These are phyloP conservation scores for Diaporthe capsici DNA, from an alignment of 2,329 filamentous ascomycete species.

Conservation along the genomic window DNA sequence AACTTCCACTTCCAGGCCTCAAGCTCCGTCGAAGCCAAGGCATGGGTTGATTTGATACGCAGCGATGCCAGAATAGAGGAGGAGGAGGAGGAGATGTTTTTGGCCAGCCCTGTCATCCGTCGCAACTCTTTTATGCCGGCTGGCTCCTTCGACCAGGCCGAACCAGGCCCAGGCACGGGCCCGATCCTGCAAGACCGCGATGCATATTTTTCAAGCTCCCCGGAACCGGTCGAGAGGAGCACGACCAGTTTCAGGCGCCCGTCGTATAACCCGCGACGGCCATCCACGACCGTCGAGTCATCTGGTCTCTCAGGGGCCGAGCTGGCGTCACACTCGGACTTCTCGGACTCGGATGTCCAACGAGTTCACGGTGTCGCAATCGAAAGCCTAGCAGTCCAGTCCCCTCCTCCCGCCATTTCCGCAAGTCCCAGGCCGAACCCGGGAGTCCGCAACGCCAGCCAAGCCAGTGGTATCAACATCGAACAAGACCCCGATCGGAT, in stretches of 20 bases:
- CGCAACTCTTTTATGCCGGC: constrained; percentile 59
- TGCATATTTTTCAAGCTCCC: constrained; percentile 69
- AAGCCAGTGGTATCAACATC: constrained; percentile 69
- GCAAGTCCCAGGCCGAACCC: constrained; percentile 51
- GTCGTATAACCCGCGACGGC: constrained; percentile 61
- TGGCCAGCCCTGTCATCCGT: constrained; percentile 74
- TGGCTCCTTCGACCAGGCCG: constrained; percentile 35
- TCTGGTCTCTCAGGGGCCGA: constrained; percentile 75
- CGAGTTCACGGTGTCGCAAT: constrained; percentile 65
- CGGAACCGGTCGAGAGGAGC: constrained; percentile 66
- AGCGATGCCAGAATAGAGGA: constrained; percentile 87
- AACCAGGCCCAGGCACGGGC: constrained; percentile 40
- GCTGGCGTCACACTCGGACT: constrained; percentile 86
- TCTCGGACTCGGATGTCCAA: constrained; percentile 78
- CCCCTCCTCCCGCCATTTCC: constrained; percentile 51
- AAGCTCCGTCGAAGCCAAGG: constrained; percentile 80
- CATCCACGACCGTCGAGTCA: constrained; percentile 66
- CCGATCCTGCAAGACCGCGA: constrained; percentile 54
- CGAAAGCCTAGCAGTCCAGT: constrained; percentile 62
- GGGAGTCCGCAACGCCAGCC: constrained; percentile 70
- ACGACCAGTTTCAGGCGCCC: constrained; percentile 60
- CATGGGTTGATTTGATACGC: constrained; percentile 89
- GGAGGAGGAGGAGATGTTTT: constrained; percentile 86
- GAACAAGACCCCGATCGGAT: constrained; percentile 85
- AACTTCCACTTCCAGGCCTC: constrained; percentile 92